Conservation (phyloP, 768 basidiomycete species). For the Scleroderma bovista region DNA sequence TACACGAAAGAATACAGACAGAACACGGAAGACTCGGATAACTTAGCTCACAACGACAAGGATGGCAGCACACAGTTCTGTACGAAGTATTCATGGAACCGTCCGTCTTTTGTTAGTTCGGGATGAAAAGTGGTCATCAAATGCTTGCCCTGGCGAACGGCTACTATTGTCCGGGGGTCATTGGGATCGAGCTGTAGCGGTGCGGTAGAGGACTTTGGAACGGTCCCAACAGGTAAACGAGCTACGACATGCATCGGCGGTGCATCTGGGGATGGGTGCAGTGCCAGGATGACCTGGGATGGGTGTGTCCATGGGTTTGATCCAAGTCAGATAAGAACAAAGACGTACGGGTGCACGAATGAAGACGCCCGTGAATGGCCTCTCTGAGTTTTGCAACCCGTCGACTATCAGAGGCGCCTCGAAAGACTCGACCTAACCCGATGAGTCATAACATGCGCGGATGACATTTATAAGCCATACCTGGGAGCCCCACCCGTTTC, state of each 20-base stretch:
- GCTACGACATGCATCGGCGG: slow-evolving; percentile 67
- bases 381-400: slow-evolving; percentile 51
- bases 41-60: slow-evolving; percentile 7
- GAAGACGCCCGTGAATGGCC: slow-evolving; percentile 78
- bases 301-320: not conserved
- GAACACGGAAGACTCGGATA: too few species aligned
- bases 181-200: slow-evolving; percentile 38
- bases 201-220: slow-evolving; percentile 33
- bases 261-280: slow-evolving; percentile 42
- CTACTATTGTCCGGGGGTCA: slow-evolving; percentile 70
- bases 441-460: not conserved
- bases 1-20: too few species aligned
- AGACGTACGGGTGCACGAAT: slow-evolving; percentile 83
- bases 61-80: slow-evolving; percentile 56
- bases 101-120: slow-evolving; percentile 79
- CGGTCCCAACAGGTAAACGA: slow-evolving; percentile 51
- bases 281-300: slow-evolving; percentile 55
- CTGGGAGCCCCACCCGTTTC: slow-evolving; percentile 95
- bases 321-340: not conserved
- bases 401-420: slow-evolving; percentile 68
- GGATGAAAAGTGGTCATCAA: slow-evolving; percentile 93
- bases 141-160: slow-evolving; percentile 77
- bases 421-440: slow-evolving; percentile 78
- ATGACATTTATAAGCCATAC: slow-evolving; percentile 34
- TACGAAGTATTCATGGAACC: slow-evolving; percentile 92